Evolutionary conservation across 169 alveolate genomes (phyloP), one percentile per base, ranked within the genome.

Genomic region (Plasmodium fragile): DNA sequence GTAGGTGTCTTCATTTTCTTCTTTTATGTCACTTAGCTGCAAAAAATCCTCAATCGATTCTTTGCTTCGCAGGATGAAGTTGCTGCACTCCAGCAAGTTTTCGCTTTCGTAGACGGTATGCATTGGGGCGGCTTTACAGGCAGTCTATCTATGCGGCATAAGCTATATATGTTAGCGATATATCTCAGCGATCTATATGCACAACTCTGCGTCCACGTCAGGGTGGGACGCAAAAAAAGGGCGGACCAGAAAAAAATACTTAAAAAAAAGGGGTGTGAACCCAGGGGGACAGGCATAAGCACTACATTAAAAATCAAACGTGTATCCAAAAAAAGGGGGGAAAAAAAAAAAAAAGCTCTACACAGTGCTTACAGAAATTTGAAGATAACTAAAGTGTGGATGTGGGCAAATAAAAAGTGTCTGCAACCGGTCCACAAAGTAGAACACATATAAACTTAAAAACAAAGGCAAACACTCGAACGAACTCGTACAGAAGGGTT

Each of bases 31-130:
- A 22, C 65, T 85, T 34, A 85, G 11, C 30, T 85, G 85, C 59
- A 85, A 13, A 72, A 75, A 85, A 8, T 85, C 93, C 41, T 85
- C 93, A 5, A 85, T 45, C 0, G 78, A 32, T 13, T 85, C 93
- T 34, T 85, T 72, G 30, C 79, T 85, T 10, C 79, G 22, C 83
- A 85, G 49, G 11, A 85, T 30, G 65, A 85, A 75, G 69, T 75
- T 85, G 36, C 93, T 85, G 69, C 93, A 73, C 7, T 85, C 93
- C 43, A 85, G 39, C 81, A 85, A 45, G 34, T 69, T 85, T 52
- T 85, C 93, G 41, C 84, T 85, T 53, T 85, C 70, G 78, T 85
- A 85, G 59, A 85, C 93, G 53, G 93, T 85, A 16, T 85, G 93
- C 93, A 85, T 85, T 75, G 18, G 18, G 25, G 25, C 6, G 59